Percentiles rank a stretch among this genome's conserved stretches.
phyloP scores from a whole-genome alignment of 1,284 basidiomycete genomes.

The Phylloporus gajari region DNA sequence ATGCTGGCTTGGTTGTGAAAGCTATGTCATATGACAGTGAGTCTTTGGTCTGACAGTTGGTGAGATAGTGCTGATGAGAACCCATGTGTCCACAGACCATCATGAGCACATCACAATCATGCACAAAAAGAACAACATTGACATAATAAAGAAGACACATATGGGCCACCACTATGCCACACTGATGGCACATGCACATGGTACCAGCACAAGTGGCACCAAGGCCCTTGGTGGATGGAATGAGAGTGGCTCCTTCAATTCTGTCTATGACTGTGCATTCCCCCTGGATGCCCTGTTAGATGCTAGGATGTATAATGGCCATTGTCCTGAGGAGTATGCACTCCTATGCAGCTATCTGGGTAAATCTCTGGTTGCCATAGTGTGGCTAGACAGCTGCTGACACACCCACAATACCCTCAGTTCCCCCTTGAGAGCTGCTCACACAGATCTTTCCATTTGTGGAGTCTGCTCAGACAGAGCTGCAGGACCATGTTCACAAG shows the following conservation, averaged over 20 bases:
- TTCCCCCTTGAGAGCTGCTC: too few species aligned
- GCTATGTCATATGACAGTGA: conserved; percentile 19
- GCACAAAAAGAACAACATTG: conserved; percentile 12
- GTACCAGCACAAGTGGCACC: not conserved
- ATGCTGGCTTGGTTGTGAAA: conserved; percentile 13
- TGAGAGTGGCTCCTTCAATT: conserved; percentile 15
- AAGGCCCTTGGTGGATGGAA: conserved; percentile 19
- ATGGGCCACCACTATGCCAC: conserved; percentile 8
- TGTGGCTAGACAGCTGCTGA: not conserved
- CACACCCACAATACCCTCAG: too few species aligned
- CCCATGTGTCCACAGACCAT: not conserved
- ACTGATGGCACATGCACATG: conserved; percentile 5
- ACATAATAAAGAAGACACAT: conserved; percentile 19
- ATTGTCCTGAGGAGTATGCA: not conserved
- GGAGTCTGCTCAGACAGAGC: not conserved
- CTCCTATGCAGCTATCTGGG: not conserved
- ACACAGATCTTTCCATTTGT: not conserved
- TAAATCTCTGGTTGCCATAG: not conserved
- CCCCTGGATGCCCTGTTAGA: conserved; percentile 3
- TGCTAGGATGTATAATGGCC: not conserved
- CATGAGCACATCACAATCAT: conserved; percentile 10
- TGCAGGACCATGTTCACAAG: not conserved
- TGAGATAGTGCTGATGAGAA: not conserved
- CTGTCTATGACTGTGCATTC: conserved; percentile 10
- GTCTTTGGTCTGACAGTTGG: not conserved